Conservation (phyloP, 805 yeast species). For the Clavispora fructus region DNA sequence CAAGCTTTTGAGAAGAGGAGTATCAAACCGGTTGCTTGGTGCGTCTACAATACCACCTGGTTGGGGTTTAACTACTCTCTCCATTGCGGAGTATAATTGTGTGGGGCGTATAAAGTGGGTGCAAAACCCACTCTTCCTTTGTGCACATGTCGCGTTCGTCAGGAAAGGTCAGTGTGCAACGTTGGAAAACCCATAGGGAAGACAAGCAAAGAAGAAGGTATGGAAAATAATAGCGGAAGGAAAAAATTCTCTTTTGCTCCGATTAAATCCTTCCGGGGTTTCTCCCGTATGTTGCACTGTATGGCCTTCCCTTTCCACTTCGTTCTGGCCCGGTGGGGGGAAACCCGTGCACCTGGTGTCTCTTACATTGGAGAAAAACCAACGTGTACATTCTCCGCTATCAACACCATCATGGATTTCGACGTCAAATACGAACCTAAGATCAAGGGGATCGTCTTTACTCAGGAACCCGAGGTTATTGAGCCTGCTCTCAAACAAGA, state of each 20-base stretch:
- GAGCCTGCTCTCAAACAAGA: constrained; percentile 35
- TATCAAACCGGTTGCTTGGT: neutral
- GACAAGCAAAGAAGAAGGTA: too few relatives aligned
- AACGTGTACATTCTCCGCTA: neutral
- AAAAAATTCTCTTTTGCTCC: too few relatives aligned
- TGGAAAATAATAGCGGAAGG: too few relatives aligned
- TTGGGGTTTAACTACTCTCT: neutral
- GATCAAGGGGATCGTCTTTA: constrained; percentile 12
- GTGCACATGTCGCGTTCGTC: neutral
- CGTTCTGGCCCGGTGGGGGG: neutral
- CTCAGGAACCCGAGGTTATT: constrained; percentile 3
- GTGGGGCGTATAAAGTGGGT: neutral
- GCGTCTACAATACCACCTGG: neutral
- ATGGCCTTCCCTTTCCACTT: neutral
- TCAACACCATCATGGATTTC: constrained; percentile 7
- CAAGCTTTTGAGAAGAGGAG: neutral
- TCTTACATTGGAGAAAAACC: neutral
- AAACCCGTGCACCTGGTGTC: constrained; percentile 7
- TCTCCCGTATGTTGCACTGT: neutral
- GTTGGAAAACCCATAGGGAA: neutral
- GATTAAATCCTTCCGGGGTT: too few relatives aligned
- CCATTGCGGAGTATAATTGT: neutral
- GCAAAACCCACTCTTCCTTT: neutral
- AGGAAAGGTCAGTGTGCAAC: neutral
- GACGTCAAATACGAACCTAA: constrained; percentile 16